These are phyloP conservation scores for Sphagnum contortum DNA, from an alignment of 225 moss, liverwort and hornwort genomes.

Conservation along the genomic window DNA sequence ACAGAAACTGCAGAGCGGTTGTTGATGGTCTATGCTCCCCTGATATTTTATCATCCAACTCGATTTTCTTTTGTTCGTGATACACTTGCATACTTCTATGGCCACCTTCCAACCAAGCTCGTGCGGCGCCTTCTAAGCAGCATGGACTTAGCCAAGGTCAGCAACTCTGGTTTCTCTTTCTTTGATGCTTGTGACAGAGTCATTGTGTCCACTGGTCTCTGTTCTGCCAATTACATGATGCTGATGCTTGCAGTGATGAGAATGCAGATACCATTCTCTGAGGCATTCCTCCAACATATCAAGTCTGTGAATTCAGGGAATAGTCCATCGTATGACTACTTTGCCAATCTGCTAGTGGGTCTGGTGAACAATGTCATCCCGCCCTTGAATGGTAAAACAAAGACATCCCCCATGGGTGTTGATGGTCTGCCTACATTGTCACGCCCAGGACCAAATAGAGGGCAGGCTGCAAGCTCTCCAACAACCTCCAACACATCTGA, in stretches of 20 bases:
- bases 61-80: constrained; percentile 91
- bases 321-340: constrained; percentile 81
- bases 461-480: constrained; percentile 31
- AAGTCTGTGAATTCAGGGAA: constrained; percentile 60
- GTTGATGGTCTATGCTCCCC: constrained; percentile 56
- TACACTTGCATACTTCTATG: constrained; percentile 91
- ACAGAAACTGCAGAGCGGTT: constrained; percentile 93
- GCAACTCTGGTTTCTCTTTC: not conserved
- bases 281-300: constrained; percentile 77
- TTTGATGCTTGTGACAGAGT: not conserved
- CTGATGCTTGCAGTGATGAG: no score
- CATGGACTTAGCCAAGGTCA: constrained; percentile 73
- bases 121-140: constrained; percentile 78
- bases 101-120: constrained; percentile 83
- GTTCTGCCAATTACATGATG: no score
- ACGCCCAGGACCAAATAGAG: constrained; percentile 45
- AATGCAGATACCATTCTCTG: constrained; percentile 82
- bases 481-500: constrained; percentile 32
- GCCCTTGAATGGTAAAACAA: constrained; percentile 48
- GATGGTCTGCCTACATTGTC: constrained; percentile 40
- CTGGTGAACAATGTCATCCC: constrained; percentile 88
- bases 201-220: not conserved
- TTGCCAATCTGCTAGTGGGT: constrained; percentile 68
- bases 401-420: constrained; percentile 24
- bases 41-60: constrained; percentile 76